These are phyloP conservation scores for Kwoniella botswanensis DNA, from an alignment of 768 basidiomycete genomes.

Conservation along the genomic window DNA sequence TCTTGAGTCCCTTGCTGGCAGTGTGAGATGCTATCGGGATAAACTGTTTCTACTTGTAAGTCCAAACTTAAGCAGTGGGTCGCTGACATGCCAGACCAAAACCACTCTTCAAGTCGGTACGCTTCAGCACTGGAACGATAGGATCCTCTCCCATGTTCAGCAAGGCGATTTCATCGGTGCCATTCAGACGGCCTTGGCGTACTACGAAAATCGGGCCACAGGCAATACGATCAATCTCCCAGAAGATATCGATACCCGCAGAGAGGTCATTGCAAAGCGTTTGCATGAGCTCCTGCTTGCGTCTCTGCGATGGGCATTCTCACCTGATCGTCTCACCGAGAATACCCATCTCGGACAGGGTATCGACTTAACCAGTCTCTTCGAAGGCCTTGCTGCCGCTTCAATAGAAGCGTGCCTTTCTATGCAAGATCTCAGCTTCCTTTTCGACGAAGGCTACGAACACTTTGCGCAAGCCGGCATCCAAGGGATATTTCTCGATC, in stretches of 20 bases:
- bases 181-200: conserved; percentile 80
- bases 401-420: conserved; percentile 71
- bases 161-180: conserved; percentile 86
- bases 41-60: conserved; percentile 85
- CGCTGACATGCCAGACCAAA: conserved; percentile 28
- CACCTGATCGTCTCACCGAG: conserved; percentile 91
- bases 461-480: conserved; percentile 85
- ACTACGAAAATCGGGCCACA: conserved; percentile 74
- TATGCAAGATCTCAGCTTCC: conserved; percentile 78
- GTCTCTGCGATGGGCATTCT: conserved; percentile 87
- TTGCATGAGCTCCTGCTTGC: conserved; percentile 83
- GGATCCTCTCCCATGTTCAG: conserved; percentile 79
- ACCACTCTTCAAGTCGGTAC: conserved; percentile 74
- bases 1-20: conserved; percentile 61
- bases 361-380: conserved; percentile 87
- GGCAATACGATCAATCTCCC: conserved; percentile 89
- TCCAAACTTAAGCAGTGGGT: neutral
- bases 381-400: conserved; percentile 75
- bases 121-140: conserved; percentile 92
- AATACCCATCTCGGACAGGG: conserved; percentile 83
- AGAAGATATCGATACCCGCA: conserved; percentile 66
- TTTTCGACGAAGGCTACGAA: conserved; percentile 93
- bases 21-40: conserved; percentile 81
- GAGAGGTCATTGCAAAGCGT: conserved; percentile 72
- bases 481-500: conserved; percentile 76